These are phyloP conservation scores for Nicotiana attenuata DNA, from an alignment of 257 asterid genomes.

Conservation along the genomic window DNA sequence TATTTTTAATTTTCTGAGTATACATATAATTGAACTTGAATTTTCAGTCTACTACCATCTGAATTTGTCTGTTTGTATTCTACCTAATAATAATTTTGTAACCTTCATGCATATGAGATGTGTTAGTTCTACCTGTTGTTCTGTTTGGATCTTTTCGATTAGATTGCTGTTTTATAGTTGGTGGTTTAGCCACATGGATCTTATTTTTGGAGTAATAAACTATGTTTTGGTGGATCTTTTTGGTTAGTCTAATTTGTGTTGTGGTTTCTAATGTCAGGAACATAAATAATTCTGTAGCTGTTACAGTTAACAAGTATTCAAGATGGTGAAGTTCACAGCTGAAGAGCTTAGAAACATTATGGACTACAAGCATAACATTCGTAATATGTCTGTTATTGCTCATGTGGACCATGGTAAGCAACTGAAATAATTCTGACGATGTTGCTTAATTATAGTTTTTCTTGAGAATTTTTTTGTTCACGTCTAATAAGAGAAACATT, in stretches of 20 bases:
- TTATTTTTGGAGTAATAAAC: background rate
- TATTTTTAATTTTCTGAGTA: no score
- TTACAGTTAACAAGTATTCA: background rate
- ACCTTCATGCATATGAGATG: background rate
- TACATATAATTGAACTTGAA: background rate
- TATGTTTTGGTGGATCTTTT: background rate
- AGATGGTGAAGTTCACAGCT: constrained; percentile 47
- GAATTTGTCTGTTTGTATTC: background rate
- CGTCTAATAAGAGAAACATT: background rate
- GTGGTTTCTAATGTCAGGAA: background rate
- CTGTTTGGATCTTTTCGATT: background rate
- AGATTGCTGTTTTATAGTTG: background rate
- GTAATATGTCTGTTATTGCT: constrained; percentile 46
- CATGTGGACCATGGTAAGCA: constrained; percentile 43
- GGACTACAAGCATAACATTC: constrained; percentile 39
- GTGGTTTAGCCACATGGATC: background rate
- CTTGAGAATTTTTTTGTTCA: background rate
- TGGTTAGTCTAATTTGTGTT: background rate
- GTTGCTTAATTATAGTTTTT: no score
- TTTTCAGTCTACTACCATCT: background rate
- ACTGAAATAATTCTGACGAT: no score
- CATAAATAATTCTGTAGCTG: background rate
- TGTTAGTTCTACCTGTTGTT: background rate
- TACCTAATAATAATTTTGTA: background rate
- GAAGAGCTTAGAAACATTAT: constrained; percentile 37